Evolutionary conservation across 805 yeast species (phyloP), one percentile per base, ranked within the genome.

Genomic region (Candida tammaniensis): DNA sequence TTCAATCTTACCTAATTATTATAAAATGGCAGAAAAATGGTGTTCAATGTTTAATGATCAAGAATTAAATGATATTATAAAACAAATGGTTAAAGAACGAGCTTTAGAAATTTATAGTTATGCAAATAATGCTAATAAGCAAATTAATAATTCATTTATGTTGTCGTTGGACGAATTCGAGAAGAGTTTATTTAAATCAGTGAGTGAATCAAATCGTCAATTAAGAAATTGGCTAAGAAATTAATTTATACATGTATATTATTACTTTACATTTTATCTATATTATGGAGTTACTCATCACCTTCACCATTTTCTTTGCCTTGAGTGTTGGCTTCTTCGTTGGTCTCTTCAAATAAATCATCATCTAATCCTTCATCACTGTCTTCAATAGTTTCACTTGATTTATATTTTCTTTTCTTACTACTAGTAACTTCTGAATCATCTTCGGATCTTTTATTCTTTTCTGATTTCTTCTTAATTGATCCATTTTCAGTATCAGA

Each of bases 91-190:
- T 18, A 71, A 77, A 36, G 73, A 72, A 29, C 65, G 98, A 26
- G 74, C 88, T 0, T 74, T 78, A 35, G 82, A 76, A 51, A 78
- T 89, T 18, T 80, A 81, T 52, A 89, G 82, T 51, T 75, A 70
- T 46, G 87, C 94, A 10, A 64, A 65, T 11, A 76, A 75, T 37
- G 59, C 74, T 17, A 58, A 64, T 39, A 68, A 74, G 54, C 74
- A 71, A 44, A 62, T 74, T 39, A 61, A 64, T 39, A 59, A 59
- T 42, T 62, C 70, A 35, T 84, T 88, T 46, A 48, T 85, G 28
- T 65, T 73, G 39, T 77, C 80, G 4, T 61, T 88, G 42, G 97
- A 88, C 52, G 86, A 81, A 49, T 81, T 76, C 53, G 97, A 88
- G 49, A 81, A 76, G 54, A 58, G 56, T 21, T 49, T 84, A 15